Conservation (phyloP, 2,329 filamentous ascomycete genomes). For the Cercospora sojina region DNA sequence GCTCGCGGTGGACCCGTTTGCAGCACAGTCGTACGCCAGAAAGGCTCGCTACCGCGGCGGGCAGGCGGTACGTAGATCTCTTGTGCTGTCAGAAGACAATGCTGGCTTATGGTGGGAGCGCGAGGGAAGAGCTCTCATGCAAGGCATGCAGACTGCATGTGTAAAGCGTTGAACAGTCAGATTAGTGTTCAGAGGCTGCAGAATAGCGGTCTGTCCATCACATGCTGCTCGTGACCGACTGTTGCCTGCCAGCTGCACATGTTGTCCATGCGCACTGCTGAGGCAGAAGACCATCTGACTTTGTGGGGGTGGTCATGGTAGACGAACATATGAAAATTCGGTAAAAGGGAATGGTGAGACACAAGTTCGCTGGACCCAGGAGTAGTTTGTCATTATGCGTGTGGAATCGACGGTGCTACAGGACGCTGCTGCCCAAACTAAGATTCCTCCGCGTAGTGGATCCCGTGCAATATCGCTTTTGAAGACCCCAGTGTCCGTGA, state of each 20-base stretch:
- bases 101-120: constrained; percentile 7
- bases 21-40: not conserved
- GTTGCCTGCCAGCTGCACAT: not conserved
- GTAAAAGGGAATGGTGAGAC: not conserved
- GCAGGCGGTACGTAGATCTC: not conserved
- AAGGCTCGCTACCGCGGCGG: not conserved
- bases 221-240: constrained; percentile 3
- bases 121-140: constrained; percentile 1
- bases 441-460: constrained; percentile 7
- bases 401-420: constrained; percentile 8
- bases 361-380: not conserved
- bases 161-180: not conserved
- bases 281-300: constrained; percentile 1
- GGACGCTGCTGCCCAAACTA: constrained; percentile 11
- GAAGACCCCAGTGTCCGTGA: not conserved
- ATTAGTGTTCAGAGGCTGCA: constrained; percentile 3
- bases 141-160: constrained; percentile 8
- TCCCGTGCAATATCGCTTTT: constrained; percentile 15
- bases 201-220: not conserved
- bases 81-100: constrained; percentile 1
- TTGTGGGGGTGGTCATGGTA: not conserved
- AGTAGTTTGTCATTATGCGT: constrained; percentile 7
- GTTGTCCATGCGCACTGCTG: not conserved
- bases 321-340: not conserved
- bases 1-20: not conserved